Evolutionary conservation across 108 stramenopile genomes (phyloP), one percentile per base, ranked within the genome.

Genomic region (Poteriospumella lacustris): DNA sequence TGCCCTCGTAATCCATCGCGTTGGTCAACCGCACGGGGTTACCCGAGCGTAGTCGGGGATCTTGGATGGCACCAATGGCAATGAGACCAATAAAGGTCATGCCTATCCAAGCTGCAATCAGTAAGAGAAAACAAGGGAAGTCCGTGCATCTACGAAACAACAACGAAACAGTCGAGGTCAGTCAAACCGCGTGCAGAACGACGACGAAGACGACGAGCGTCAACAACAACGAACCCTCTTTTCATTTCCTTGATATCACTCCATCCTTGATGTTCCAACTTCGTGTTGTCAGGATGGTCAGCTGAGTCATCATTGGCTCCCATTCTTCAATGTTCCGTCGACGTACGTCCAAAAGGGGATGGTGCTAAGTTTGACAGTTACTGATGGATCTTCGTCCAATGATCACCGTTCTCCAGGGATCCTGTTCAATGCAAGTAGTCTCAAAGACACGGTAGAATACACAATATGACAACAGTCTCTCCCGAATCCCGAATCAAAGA

Each of bases 1-100:
- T 39, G 0, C 85, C 85, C 9, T 67, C n/a, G 69, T 87, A 85
- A 72, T 87, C 87, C 33, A 87, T 86, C n/a, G 83, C 87, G 44
- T 86, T 86, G 41, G 82, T 59, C 2, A 87, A 56, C 0, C 85
- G 78, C 36, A 44, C 44, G 28, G 87, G 87, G 31, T 87, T 52
- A 1, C 87, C 87, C 1, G 77, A 44, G 33, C 77, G 42, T 19
- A 87, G 39, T 1, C 9, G 1, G 1, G 42, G 59, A 43, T 44
- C 44, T 0, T 72, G 58, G 28, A 87, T 86, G 26, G 59, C 9
- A 9, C 86, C 86, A 1, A 58, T 59, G n/a, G 78, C 85, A 34
- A 83, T 42, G 29, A 86, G 24, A 15, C 87, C 87, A 24, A 87
- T 59, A 0, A 56, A 2, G 0, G 87, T 86, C 87, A 88, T 82